Evolutionary conservation across 2,329 filamentous ascomycete genomes (phyloP).

Genomic region (Phialophora verrucosa): DNA sequence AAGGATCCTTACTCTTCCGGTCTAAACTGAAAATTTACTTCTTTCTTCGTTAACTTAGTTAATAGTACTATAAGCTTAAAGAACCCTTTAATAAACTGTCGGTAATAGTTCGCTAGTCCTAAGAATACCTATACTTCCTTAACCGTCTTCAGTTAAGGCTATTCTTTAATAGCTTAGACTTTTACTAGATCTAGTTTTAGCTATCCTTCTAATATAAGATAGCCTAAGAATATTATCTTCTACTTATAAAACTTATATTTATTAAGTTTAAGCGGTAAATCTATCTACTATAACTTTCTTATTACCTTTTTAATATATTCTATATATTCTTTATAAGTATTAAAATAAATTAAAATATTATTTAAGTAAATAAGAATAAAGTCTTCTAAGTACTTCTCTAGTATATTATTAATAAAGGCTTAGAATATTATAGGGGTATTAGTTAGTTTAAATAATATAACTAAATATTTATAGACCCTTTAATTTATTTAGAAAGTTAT

Average conservation of each 20-base stretch:
- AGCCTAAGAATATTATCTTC: not conserved
- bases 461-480: conserved; percentile 26
- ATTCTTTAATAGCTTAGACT: not conserved
- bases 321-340: too few relatives aligned
- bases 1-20: conserved; percentile 18
- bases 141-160: not conserved
- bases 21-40: not conserved
- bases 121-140: conserved; percentile 9
- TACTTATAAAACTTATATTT: too few relatives aligned
- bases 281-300: too few relatives aligned
- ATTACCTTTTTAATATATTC: too few relatives aligned
- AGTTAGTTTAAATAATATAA: too few relatives aligned
- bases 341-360: too few relatives aligned
- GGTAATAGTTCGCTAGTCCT: not conserved
- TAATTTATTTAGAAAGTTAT: conserved; percentile 30
- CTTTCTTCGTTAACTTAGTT: conserved; percentile 3
- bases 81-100: conserved; percentile 6
- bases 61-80: not conserved
- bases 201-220: not conserved
- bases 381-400: too few relatives aligned
- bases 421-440: too few relatives aligned
- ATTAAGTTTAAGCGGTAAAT: too few relatives aligned
- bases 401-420: too few relatives aligned
- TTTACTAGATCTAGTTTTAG: not conserved
- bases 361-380: too few relatives aligned